phyloP scores from a whole-genome alignment of 148 eudicot species.

The Rhododendron ferrugineum region DNA sequence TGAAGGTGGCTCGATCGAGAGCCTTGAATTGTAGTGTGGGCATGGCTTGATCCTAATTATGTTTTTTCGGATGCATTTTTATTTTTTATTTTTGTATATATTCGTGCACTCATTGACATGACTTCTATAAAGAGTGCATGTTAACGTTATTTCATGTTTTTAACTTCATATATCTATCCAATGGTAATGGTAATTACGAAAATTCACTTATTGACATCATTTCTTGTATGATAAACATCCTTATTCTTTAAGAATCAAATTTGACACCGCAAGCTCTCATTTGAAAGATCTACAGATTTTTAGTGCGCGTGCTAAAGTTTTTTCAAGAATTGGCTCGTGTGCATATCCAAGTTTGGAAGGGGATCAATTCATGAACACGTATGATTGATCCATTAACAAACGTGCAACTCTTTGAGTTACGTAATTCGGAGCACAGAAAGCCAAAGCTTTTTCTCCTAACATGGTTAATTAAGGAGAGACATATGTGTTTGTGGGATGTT shows the following conservation, averaged over 20 bases:
- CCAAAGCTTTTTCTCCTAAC: not conserved
- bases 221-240: too few relatives aligned
- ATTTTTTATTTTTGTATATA: too few relatives aligned
- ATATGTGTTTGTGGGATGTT: not conserved
- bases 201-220: too few relatives aligned
- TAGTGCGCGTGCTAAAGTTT: not conserved
- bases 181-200: too few relatives aligned
- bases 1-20: too few relatives aligned
- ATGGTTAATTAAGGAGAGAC: not conserved
- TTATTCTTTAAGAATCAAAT: too few relatives aligned
- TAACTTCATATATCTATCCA: too few relatives aligned
- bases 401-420: not conserved
- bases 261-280: too few relatives aligned
- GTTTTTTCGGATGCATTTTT: too few relatives aligned
- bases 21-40: not conserved
- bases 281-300: not conserved
- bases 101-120: too few relatives aligned
- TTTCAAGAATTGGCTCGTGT: not conserved
- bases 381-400: not conserved
- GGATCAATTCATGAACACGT: not conserved
- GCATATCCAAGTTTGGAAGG: not conserved
- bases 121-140: too few relatives aligned
- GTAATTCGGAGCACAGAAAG: not conserved
- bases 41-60: not conserved
- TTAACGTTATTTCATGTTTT: too few relatives aligned